Base-by-base conservation (phyloP, 2,329 filamentous ascomycete genomes). In the Aspergillus bombycis region DNA sequence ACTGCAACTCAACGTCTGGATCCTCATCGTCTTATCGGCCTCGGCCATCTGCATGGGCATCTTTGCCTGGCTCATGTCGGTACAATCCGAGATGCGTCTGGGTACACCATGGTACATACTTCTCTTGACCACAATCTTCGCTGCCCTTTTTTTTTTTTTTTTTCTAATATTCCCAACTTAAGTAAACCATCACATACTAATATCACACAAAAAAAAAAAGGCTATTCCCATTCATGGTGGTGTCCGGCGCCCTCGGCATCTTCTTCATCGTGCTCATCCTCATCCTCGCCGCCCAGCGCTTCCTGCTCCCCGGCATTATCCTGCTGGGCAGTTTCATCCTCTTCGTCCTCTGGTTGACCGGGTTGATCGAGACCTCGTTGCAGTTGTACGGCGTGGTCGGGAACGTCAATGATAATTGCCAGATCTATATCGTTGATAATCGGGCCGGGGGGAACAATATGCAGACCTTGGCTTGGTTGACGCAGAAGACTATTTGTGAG, bases 161-260 rank as follows among this genome's bases (percentile, higher is more conserved):
- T n/a, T n/a, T n/a, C n/a, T n/a, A n/a, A n/a, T n/a, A n/a, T n/a
- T n/a, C n/a, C n/a, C n/a, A n/a, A n/a, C n/a, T n/a, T n/a, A n/a
- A n/a, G n/a, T n/a, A n/a, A n/a, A n/a, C n/a, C n/a, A n/a, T 7
- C 16, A 19, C 11, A 34, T 21, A 34, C 19, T 32, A 21, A 54
- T 16, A 55, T 38, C 52, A 58, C 62, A 62, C 48, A 19, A 64
- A 32, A 55, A 9, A 43, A 28, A 8, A 63, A 70, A 89, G 87
- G 87, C 81, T 89, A 67, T 87, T 89, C 77, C 87, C 87, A 32
- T 89, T 84, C 76, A 87, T 86, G 76, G 83, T 89, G 59, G 84
- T 86, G 19, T 81, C 84, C 67, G 84, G 85, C 72, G 75, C 82
- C 2, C 80, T 89, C 1, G 84, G 84, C 34, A 77, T 89, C 59